Base-by-base conservation (phyloP, 2,329 filamentous ascomycete species). In the Diaporthe destruens region DNA sequence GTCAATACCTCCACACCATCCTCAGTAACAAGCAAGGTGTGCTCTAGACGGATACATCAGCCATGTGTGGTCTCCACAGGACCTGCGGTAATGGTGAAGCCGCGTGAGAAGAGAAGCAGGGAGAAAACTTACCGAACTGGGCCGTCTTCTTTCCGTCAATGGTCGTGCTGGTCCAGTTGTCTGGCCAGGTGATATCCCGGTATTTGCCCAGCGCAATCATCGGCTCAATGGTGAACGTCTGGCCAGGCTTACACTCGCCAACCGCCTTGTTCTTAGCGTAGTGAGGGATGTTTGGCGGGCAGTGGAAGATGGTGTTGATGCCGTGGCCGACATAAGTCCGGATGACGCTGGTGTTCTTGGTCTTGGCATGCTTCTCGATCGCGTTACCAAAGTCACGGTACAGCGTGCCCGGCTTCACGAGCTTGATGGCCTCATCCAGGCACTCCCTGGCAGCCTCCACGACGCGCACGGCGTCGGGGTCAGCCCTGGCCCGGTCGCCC, bases 191-290 rank as follows among this genome's bases (percentile, higher is more conserved):
- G 81, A 96, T 93, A 80, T 99, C 96, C 75, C 91, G 91, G 83
- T 98, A 94, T 74, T 94, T 95, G 72, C 96, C 96, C 71, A 98
- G 83, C 53, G 94, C 95, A 80, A 99, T 95, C 96, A 99, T 99
- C 20, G 96, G 96, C 85, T 99, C 96, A 74, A 99, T 99, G 0
- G 96, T 99, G 79, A 99, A 99, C 76, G 95, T 98, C 95, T 98
- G 98, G 69, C 96, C 96, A 0, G 94, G 92, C 85, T 98, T 98
- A 74, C 95, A 96, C 77, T 93, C 91, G 63, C 96, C 96, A 1
- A 98, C 93, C 0, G 96, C 94, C 89, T 98, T 99, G 85, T 98
- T 99, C 88, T 98, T 98, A 72, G 92, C 96, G 80, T 99, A 99
- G 83, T 99, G 96, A 6, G 96, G 96, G 68, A 99, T 92, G 80